Conservation (phyloP, 108 stramenopile species). For the Cyclotella cryptica region DNA sequence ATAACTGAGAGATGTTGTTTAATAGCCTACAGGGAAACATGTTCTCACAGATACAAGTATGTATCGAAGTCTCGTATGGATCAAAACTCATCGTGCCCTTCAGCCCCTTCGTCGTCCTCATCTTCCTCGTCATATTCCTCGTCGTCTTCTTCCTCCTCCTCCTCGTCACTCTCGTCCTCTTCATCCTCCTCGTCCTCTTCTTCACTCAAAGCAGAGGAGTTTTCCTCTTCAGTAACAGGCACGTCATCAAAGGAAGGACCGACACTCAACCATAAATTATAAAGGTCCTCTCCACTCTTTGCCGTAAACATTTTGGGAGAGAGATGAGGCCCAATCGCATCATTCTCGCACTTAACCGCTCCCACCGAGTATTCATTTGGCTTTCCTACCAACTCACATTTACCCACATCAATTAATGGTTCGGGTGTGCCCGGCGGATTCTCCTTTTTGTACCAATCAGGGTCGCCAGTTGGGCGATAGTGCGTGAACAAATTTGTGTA, state of each 20-base stretch:
- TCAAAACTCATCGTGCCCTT: slow-evolving; percentile 3
- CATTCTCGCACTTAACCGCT: slow-evolving; percentile 75
- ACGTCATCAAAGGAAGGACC: slow-evolving; percentile 54
- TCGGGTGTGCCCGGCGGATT: slow-evolving; percentile 72
- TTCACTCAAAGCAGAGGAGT: neutral
- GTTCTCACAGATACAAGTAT: too few species aligned
- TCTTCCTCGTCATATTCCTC: neutral
- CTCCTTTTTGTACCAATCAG: slow-evolving; percentile 60
- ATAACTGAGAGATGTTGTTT: neutral
- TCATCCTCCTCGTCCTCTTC: slow-evolving; percentile 1
- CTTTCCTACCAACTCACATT: slow-evolving; percentile 62
- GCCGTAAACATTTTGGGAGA: slow-evolving; percentile 65
- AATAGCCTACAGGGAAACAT: too few species aligned
- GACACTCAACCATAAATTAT: slow-evolving; percentile 67
- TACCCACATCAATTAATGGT: slow-evolving; percentile 65
- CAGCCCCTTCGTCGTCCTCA: neutral
- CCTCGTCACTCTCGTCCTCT: neutral
- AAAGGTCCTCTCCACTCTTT: slow-evolving; percentile 62
- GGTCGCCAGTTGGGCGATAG: slow-evolving; percentile 81
- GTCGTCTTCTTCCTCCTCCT: neutral
- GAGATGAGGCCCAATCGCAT: slow-evolving; percentile 61
- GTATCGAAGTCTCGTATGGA: neutral
- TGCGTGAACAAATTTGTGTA: slow-evolving; percentile 94
- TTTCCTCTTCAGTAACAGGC: slow-evolving; percentile 20
- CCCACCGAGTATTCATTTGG: slow-evolving; percentile 57